These are phyloP conservation scores for Metarhizium humberi DNA, from an alignment of 2,329 filamentous ascomycete genomes.

Conservation along the genomic window DNA sequence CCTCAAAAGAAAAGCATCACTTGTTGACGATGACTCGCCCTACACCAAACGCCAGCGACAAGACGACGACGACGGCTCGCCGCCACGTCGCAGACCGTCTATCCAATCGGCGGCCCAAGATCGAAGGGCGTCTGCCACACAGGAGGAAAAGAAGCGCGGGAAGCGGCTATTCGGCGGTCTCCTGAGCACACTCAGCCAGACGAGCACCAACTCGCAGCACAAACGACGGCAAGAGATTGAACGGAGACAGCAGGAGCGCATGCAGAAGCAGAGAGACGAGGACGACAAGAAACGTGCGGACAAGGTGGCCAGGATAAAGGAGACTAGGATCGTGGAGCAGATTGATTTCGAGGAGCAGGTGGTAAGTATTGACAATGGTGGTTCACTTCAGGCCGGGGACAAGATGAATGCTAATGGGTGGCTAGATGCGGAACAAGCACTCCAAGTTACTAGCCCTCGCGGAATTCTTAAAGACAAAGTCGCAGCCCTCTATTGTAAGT, in stretches of 20 bases:
- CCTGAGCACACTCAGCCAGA: slow-evolving; percentile 69
- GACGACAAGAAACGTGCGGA: slow-evolving; percentile 59
- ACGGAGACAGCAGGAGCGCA: slow-evolving; percentile 67
- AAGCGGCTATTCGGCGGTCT: slow-evolving; percentile 79
- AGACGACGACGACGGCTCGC: slow-evolving; percentile 11
- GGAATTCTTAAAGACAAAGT: slow-evolving; percentile 61
- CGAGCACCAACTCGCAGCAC: slow-evolving; percentile 51
- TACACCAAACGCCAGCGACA: slow-evolving; percentile 17
- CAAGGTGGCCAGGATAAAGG: slow-evolving; percentile 52
- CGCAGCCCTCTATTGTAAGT: slow-evolving; percentile 66
- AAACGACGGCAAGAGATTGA: slow-evolving; percentile 73
- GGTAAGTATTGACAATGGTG: slow-evolving; percentile 31
- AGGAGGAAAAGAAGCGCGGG: slow-evolving; percentile 77
- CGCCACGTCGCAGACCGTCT: slow-evolving; percentile 5
- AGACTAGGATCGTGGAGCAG: slow-evolving; percentile 58
- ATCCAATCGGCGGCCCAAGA: slow-evolving; percentile 5
- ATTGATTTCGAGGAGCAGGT: slow-evolving; percentile 65
- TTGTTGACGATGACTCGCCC: slow-evolving; percentile 8
- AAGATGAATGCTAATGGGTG: neutral
- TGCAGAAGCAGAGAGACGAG: slow-evolving; percentile 62
- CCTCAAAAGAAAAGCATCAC: slow-evolving; percentile 21
- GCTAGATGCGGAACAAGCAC: slow-evolving; percentile 69
- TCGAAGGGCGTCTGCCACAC: slow-evolving; percentile 17
- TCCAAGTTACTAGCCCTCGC: slow-evolving; percentile 62
- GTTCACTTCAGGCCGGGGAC: neutral